phyloP scores from a whole-genome alignment of 257 asterid species.

The Ballota nigra region DNA sequence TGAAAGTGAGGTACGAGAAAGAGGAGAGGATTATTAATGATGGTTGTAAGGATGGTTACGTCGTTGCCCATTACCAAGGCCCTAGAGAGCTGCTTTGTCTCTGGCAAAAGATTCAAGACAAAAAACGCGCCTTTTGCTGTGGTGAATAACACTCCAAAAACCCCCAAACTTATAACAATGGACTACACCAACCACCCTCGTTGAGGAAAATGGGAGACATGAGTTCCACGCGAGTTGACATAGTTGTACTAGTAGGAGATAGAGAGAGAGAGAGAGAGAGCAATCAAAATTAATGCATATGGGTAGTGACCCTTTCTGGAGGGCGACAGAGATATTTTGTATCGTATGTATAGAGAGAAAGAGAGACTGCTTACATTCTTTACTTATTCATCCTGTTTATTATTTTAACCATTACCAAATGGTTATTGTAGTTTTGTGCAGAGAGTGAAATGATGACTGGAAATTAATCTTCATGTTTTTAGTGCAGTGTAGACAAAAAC shows the following conservation, averaged over 20 bases:
- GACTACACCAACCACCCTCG: no score
- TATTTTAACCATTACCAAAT: background rate
- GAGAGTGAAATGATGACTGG: background rate
- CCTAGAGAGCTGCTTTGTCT: constrained; percentile 90
- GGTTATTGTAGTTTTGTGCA: constrained; percentile 17
- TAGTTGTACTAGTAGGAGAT: constrained; percentile 27
- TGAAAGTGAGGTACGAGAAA: constrained; percentile 63
- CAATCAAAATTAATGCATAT: background rate
- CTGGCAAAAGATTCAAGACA: constrained; percentile 92
- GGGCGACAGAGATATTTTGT: constrained; percentile 24
- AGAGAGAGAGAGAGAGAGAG: background rate
- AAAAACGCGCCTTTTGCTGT: constrained; percentile 63
- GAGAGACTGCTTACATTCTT: background rate
- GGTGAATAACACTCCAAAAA: constrained; percentile 42
- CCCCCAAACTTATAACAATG: background rate
- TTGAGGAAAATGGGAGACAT: no score
- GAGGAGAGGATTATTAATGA: constrained; percentile 72
- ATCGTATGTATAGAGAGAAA: constrained; percentile 27
- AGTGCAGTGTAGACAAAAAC: background rate
- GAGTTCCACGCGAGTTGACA: background rate
- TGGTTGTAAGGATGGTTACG: constrained; percentile 85
- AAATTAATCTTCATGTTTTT: background rate
- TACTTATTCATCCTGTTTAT: background rate
- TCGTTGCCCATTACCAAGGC: constrained; percentile 89
- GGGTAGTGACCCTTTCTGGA: constrained; percentile 13